Evolutionary conservation across 345 rosid genomes (phyloP), one percentile per base, ranked within the genome.

Genomic region (Camelina laxa): DNA sequence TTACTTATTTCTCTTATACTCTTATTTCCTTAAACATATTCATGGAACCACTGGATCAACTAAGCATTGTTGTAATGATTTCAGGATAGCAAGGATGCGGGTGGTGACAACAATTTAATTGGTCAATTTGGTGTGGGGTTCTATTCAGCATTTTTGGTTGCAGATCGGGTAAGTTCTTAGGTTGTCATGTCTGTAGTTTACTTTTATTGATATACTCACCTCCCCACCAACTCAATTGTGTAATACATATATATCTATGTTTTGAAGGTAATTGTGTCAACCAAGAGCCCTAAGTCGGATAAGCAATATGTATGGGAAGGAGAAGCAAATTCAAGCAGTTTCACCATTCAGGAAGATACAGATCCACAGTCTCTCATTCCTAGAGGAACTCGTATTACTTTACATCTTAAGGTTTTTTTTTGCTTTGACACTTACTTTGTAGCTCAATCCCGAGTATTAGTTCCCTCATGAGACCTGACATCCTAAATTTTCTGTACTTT

Each of bases 101-200:
- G 96, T 66, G 76, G 81, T 15, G 92, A 95, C 74, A 89, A 41
- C 80, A 95, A 92, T 82, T 87, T 95, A 77, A 95, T 95, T 24
- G 99, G 99, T 59, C 99, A 95, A 78, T 95, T 95, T 76, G 99
- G 99, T 79, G 99, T 95, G 36, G 99, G 99, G 6, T 95, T 95
- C 77, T 95, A 95, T 80, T 95, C 99, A 53, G 80, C 99, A 45
- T 95, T 95, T 73, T 85, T 95, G 53, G 99, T 95, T 82, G 75
- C 99, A 16, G 98, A 92, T 60, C 81, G 85, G 80, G 99, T 95
- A 80, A 70, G 71, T 47, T 31, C 69, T 47, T 41, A 3, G 12
- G 19, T 17, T 67, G 2, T 7, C 51, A 9, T 57, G 5, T 19
- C 15, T 10, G 44, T 20, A 38, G 44, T 27, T 15, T 45, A n/a